These are phyloP conservation scores for Hypomontagnella submonticulosa DNA, from an alignment of 495 filamentous ascomycete genomes.

Conservation along the genomic window DNA sequence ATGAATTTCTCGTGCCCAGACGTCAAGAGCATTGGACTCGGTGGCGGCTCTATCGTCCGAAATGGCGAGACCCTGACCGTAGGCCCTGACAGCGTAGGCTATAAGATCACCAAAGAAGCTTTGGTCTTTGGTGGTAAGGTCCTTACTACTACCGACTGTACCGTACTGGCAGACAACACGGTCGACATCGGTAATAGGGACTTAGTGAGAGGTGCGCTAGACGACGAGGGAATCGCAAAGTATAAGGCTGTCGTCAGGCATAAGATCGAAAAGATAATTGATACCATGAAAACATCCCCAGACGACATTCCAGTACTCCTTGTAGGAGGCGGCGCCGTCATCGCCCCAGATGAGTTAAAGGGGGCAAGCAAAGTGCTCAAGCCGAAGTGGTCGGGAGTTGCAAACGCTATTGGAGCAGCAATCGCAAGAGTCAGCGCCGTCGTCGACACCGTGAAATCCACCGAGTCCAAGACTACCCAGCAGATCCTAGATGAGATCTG, in stretches of 20 bases:
- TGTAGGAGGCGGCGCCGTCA: constrained; percentile 59
- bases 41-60: constrained; percentile 63
- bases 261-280: constrained; percentile 60
- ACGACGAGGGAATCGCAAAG: constrained; percentile 46
- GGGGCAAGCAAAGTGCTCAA: constrained; percentile 54
- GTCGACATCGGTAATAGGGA: constrained; percentile 53
- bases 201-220: constrained; percentile 37
- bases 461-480: constrained; percentile 41
- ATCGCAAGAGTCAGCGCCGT: constrained; percentile 52
- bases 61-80: constrained; percentile 54
- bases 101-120: constrained; percentile 60
- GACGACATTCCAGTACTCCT: constrained; percentile 59
- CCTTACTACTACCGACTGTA: constrained; percentile 62
- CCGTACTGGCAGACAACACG: constrained; percentile 53
- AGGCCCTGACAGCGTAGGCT: constrained; percentile 67
- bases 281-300: constrained; percentile 62
- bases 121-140: constrained; percentile 64
- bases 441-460: constrained; percentile 52
- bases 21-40: constrained; percentile 63
- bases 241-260: constrained; percentile 50
- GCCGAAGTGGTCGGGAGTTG: constrained; percentile 58
- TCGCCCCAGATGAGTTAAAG: constrained; percentile 48
- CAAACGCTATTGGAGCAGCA: constrained; percentile 66
- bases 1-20: constrained; percentile 67
- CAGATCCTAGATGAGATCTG: constrained; percentile 50